These are phyloP conservation scores for Globisporangium paroecandrum DNA, from an alignment of 352 stramenopile species.

Conservation along the genomic window DNA sequence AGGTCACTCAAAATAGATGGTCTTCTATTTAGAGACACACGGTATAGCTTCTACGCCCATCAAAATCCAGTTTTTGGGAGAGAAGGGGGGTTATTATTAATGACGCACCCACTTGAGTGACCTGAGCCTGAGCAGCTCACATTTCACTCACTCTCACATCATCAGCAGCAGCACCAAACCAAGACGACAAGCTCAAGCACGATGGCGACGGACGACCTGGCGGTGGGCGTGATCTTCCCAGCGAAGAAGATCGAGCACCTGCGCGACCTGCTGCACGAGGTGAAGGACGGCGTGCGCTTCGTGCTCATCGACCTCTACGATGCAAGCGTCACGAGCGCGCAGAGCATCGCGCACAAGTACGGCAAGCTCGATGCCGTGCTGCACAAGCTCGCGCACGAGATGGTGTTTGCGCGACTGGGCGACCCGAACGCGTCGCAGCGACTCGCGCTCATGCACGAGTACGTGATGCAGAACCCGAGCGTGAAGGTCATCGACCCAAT, in stretches of 20 bases:
- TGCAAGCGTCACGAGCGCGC: slow-evolving; percentile 23
- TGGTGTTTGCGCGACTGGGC: slow-evolving; percentile 67
- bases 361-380: slow-evolving; percentile 60
- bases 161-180: background rate
- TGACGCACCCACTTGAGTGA: background rate
- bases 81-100: background rate
- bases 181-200: background rate
- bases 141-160: background rate
- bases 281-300: slow-evolving; percentile 53
- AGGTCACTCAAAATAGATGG: background rate
- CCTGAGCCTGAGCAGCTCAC: background rate
- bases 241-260: slow-evolving; percentile 82
- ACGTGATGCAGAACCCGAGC: slow-evolving; percentile 33
- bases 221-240: slow-evolving; percentile 78
- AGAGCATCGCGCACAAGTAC: slow-evolving; percentile 37
- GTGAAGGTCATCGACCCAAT: slow-evolving; percentile 67
- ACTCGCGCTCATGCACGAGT: slow-evolving; percentile 55
- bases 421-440: slow-evolving; percentile 39
- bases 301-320: slow-evolving; percentile 72
- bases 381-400: slow-evolving; percentile 82
- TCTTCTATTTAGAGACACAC: slow-evolving; percentile 8
- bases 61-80: background rate
- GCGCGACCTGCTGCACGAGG: slow-evolving; percentile 49
- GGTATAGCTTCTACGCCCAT: background rate
- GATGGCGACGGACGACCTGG: slow-evolving; percentile 29